These are phyloP conservation scores for Candida incommunis DNA, from an alignment of 805 yeast genomes.

Conservation along the genomic window DNA sequence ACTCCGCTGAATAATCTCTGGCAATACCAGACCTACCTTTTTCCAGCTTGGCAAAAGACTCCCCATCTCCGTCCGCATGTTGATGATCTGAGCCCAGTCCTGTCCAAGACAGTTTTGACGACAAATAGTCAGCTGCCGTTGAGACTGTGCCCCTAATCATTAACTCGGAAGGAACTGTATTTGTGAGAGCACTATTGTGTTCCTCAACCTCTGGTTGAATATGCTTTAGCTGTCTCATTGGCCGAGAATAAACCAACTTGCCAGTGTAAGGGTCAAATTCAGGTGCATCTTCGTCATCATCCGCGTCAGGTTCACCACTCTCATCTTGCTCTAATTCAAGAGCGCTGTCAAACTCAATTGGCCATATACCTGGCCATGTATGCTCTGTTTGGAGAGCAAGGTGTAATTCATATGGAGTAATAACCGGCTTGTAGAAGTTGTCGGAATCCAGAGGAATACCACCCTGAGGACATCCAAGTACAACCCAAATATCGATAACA, in stretches of 20 bases:
- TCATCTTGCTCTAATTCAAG: conserved; percentile 20
- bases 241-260: conserved; percentile 52
- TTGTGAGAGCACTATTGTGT: conserved; percentile 23
- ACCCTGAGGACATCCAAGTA: conserved; percentile 87
- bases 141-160: conserved; percentile 69
- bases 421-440: conserved; percentile 75
- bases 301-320: conserved; percentile 11
- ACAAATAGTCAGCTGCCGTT: conserved; percentile 70
- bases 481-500: conserved; percentile 86
- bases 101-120: conserved; percentile 57
- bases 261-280: conserved; percentile 81
- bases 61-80: conserved; percentile 28
- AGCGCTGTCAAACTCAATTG: conserved; percentile 58
- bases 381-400: conserved; percentile 65
- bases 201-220: conserved; percentile 40
- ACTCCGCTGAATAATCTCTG: conserved; percentile 47
- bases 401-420: conserved; percentile 84
- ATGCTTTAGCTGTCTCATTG: conserved; percentile 55
- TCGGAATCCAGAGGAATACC: conserved; percentile 74
- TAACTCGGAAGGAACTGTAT: conserved; percentile 41
- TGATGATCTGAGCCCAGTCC: conserved; percentile 64
- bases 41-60: conserved; percentile 67
- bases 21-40: conserved; percentile 84
- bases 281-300: conserved; percentile 13
- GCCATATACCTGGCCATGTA: conserved; percentile 91